Percentiles rank a stretch among this genome's conserved stretches.
phyloP scores from a whole-genome alignment of 139 green algal genomes.

The Raphidocelis subcapitata region DNA sequence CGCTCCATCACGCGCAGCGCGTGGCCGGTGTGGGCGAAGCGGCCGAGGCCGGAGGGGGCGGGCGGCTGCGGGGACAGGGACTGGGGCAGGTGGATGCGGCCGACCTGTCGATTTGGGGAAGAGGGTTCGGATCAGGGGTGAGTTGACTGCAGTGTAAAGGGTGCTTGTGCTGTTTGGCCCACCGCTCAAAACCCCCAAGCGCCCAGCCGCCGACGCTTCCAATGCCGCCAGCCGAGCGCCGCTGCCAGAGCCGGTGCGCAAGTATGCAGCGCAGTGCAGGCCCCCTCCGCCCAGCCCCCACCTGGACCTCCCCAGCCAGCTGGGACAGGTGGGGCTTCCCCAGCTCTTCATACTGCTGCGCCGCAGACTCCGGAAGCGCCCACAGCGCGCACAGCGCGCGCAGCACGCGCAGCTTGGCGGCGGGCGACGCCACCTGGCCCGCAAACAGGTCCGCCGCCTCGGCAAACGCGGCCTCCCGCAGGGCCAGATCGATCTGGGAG shows the following conservation, averaged over 20 bases:
- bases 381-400: slow-evolving; percentile 57
- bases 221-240: too few species aligned
- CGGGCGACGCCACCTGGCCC: slow-evolving; percentile 34
- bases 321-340: slow-evolving; percentile 63
- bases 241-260: too few species aligned
- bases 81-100: slow-evolving; percentile 11
- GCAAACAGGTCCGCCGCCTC: slow-evolving; percentile 52
- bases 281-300: neutral
- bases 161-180: too few species aligned
- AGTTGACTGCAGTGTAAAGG: too few species aligned
- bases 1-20: slow-evolving; percentile 88
- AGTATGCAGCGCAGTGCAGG: too few species aligned
- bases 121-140: neutral
- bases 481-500: slow-evolving; percentile 13
- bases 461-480: slow-evolving; percentile 40
- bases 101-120: too few species aligned
- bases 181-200: too few species aligned
- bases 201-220: too few species aligned
- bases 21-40: slow-evolving; percentile 85
- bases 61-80: neutral
- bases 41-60: slow-evolving; percentile 22
- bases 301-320: slow-evolving; percentile 1
- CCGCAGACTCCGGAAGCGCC: slow-evolving; percentile 35
- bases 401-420: slow-evolving; percentile 43
- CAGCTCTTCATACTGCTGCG: slow-evolving; percentile 48